Percentiles rank a stretch among this genome's conserved stretches.
These are phyloP conservation scores for Candolleomyces eurysporus DNA, from an alignment of 768 basidiomycete species.

Conservation along the genomic window DNA sequence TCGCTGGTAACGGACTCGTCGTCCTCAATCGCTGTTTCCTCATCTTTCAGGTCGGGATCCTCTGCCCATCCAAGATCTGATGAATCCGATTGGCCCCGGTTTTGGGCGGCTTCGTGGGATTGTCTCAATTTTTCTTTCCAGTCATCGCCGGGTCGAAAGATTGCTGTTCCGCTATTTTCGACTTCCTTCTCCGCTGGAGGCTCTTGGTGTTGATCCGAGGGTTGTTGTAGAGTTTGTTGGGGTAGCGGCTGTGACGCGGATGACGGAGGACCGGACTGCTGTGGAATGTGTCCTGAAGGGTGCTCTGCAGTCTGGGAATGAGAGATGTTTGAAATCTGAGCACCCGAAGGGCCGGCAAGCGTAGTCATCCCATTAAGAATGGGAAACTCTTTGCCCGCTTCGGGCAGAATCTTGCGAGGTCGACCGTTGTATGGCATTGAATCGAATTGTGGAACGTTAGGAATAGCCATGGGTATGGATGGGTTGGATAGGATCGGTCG, in stretches of 20 bases:
- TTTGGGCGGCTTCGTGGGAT: slow-evolving; percentile 61
- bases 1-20: slow-evolving; percentile 65
- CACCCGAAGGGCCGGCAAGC: slow-evolving; percentile 50
- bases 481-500: slow-evolving; percentile 72
- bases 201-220: slow-evolving; percentile 29
- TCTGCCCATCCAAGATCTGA: slow-evolving; percentile 48
- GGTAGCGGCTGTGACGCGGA: slow-evolving; percentile 8
- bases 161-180: slow-evolving; percentile 65
- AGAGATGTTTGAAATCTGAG: slow-evolving; percentile 44
- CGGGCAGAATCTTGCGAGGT: slow-evolving; percentile 78
- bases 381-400: slow-evolving; percentile 69
- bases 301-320: slow-evolving; percentile 16
- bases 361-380: slow-evolving; percentile 60
- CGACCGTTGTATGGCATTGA: slow-evolving; percentile 73
- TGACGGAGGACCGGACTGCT: not conserved
- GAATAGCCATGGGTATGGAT: slow-evolving; percentile 60
- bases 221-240: slow-evolving; percentile 28
- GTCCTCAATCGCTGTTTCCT: slow-evolving; percentile 65
- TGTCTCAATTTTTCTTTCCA: slow-evolving; percentile 81
- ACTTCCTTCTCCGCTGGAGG: slow-evolving; percentile 44
- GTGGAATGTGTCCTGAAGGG: not conserved
- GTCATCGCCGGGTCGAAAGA: slow-evolving; percentile 84
- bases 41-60: slow-evolving; percentile 70
- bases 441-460: slow-evolving; percentile 74
- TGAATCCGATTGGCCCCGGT: slow-evolving; percentile 31